phyloP scores from a whole-genome alignment of 1,139 yeast genomes.

The Yarrowia galli region DNA sequence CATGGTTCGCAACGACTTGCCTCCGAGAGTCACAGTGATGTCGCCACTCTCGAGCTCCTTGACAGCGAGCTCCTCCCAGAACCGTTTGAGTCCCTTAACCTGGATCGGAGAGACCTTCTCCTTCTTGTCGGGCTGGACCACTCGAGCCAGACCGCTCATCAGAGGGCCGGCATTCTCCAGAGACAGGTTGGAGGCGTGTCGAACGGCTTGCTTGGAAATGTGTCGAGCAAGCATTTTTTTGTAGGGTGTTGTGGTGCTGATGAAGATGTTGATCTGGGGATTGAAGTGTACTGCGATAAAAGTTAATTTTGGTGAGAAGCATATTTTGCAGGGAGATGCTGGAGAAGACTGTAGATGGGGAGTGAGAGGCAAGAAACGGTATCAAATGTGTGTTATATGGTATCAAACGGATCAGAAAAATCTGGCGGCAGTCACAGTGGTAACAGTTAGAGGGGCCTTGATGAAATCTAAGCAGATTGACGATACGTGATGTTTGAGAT shows the following conservation, averaged over 20 bases:
- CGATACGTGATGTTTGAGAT: no score
- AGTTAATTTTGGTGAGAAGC: not conserved
- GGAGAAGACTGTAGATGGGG: no score
- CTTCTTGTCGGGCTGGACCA: constrained; percentile 37
- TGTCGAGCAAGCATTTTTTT: constrained; percentile 5
- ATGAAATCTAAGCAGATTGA: no score
- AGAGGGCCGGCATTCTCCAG: constrained; percentile 36
- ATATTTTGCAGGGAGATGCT: not conserved
- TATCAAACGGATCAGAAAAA: no score
- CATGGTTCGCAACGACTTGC: constrained; percentile 83
- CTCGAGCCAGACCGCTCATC: constrained; percentile 32
- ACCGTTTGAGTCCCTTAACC: constrained; percentile 68
- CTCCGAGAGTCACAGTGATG: constrained; percentile 70
- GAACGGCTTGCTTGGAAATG: constrained; percentile 4
- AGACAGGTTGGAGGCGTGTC: constrained; percentile 36
- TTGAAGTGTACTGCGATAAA: not conserved
- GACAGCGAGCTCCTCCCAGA: constrained; percentile 83
- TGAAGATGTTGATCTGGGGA: not conserved
- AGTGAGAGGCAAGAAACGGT: no score
- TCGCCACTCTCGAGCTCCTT: constrained; percentile 44
- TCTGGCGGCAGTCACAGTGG: no score
- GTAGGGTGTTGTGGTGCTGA: not conserved
- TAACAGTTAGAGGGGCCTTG: no score
- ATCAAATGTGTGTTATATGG: no score
- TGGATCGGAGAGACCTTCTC: constrained; percentile 27